phyloP scores from a whole-genome alignment of 2,329 filamentous ascomycete species.

The Xylariaceae sp. region DNA sequence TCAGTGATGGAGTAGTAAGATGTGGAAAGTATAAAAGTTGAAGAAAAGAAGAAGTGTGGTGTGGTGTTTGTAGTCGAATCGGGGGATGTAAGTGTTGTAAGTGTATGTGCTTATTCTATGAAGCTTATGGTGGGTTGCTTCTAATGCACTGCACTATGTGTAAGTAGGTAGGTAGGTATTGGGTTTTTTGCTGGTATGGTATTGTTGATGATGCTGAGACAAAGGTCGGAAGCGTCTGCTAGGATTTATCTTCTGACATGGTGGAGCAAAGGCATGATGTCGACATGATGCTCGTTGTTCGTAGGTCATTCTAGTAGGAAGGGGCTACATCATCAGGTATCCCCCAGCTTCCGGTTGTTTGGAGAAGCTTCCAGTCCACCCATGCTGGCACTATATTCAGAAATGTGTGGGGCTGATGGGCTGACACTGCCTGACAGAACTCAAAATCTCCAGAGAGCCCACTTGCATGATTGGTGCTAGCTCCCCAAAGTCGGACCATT shows the following conservation, averaged over 20 bases:
- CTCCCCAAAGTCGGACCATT: no score
- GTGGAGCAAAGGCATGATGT: constrained; percentile 15
- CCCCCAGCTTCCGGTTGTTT: constrained; percentile 13
- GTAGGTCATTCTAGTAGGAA: constrained; percentile 10
- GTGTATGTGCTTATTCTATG: constrained; percentile 5
- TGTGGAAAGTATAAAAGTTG: not conserved
- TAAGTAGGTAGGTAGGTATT: not conserved
- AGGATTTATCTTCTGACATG: constrained; percentile 4
- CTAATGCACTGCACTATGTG: not conserved
- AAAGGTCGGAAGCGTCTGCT: constrained; percentile 1
- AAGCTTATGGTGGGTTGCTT: constrained; percentile 3
- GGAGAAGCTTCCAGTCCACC: constrained; percentile 23
- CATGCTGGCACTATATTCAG: not conserved
- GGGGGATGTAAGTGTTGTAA: constrained; percentile 2
- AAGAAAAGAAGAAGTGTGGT: not conserved
- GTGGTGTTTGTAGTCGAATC: not conserved
- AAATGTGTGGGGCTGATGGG: not conserved
- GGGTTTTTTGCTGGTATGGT: constrained; percentile 2
- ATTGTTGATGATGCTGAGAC: not conserved
- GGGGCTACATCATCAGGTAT: constrained; percentile 23
- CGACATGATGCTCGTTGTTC: constrained; percentile 9
- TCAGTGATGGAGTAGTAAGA: constrained; percentile 1
- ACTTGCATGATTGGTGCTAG: no score
- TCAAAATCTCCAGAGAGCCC: not conserved
- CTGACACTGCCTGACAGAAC: not conserved